Base-by-base conservation (phyloP, 441 rosid species). In the Gossypium gossypioides region DNA sequence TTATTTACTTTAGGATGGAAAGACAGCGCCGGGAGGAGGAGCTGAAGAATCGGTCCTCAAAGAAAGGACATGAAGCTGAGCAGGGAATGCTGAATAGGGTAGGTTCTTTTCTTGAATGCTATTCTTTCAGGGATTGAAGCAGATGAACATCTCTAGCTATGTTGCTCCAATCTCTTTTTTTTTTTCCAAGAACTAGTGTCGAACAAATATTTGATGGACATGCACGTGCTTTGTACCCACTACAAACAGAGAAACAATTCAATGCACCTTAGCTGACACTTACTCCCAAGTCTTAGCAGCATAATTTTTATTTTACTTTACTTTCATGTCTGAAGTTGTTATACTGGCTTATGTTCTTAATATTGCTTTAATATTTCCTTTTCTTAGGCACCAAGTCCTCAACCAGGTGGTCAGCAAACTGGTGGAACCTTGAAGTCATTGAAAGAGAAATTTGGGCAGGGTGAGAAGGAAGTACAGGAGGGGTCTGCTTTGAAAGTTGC, bases 11-110 rank as follows among this genome's bases (percentile, higher is more conserved):
- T 62, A 89, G 94, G 84, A 85, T 89, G 89, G 94, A 89, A 72
- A 86, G 94, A 77, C 91, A 87, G 61, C 88, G 94, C 22, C 90
- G 91, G 2, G 91, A 86, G 76, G 94, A 89, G 62, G 94, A 89
- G 84, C 77, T 80, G 67, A 89, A 86, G 82, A 85, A 71, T 18
- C 82, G 85, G 63, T 77, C 93, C 64, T 87, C 94, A 44, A 89
- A 87, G 77, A 89, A 86, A 80, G 89, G 79, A 74, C 76, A 75
- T 70, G 94, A 89, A 71, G 86, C 89, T 52, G 94, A 89, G 85
- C 89, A 89, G 64, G 80, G 86, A 58, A 79, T 82, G 57, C 78
- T 86, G 64, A 86, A 81, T 77, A 84, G 91, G 86, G 91, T 89
- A 71, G 52, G 72, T 34, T 57, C 59, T 64, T 74, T 77, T 52